These are phyloP conservation scores for Oryza glumipatula DNA, from an alignment of 176 grass and related monocot species.

Conservation along the genomic window DNA sequence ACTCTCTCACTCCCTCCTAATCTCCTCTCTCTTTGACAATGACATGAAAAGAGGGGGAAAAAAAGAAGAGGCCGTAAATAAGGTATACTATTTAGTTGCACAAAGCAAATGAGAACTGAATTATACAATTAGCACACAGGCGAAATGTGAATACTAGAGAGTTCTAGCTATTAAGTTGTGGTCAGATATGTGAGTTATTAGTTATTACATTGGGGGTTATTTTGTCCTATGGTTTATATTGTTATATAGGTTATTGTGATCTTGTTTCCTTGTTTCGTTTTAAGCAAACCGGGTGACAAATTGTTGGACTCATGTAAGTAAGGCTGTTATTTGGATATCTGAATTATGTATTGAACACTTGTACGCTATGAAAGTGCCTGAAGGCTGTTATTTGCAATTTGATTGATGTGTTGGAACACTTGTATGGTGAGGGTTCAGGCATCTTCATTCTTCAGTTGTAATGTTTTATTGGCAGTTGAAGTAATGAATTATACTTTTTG, in stretches of 20 bases:
- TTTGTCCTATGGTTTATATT: conserved; percentile 1
- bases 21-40: conserved; percentile 29
- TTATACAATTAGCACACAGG: conserved; percentile 30
- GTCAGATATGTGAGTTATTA: conserved; percentile 38
- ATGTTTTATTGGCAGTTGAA: conserved; percentile 5
- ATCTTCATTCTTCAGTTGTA: background rate
- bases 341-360: conserved; percentile 7
- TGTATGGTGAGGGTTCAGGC: background rate
- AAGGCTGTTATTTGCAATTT: background rate
- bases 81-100: conserved; percentile 25
- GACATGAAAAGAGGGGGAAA: background rate
- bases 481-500: background rate
- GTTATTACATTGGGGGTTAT: conserved; percentile 31
- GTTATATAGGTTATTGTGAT: conserved; percentile 17
- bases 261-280: conserved; percentile 5
- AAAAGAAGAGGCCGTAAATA: conserved; percentile 35
- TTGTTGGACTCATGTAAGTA: background rate
- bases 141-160: conserved; percentile 56
- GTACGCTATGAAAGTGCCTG: background rate
- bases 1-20: conserved; percentile 41
- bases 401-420: background rate
- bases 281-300: background rate
- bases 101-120: background rate
- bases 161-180: conserved; percentile 22
- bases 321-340: conserved; percentile 9